Conservation (phyloP, 2,329 filamentous ascomycete species). For the Esteya vermicola region DNA sequence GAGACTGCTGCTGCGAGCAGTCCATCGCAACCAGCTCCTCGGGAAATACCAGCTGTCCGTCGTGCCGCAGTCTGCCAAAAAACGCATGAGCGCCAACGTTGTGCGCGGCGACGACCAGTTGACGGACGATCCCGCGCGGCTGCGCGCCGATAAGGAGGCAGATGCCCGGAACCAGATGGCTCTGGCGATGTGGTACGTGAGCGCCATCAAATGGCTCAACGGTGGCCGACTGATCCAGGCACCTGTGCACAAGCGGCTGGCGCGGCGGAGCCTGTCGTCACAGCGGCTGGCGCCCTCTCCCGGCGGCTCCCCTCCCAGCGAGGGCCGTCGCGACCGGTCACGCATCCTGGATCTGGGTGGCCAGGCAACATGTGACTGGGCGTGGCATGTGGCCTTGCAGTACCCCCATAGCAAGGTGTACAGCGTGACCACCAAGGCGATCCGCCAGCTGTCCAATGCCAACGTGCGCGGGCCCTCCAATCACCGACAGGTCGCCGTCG, state of each 20-base stretch:
- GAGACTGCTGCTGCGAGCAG: conserved; percentile 56
- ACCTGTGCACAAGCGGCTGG: conserved; percentile 48
- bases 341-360: conserved; percentile 79
- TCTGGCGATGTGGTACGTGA: conserved; percentile 46
- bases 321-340: conserved; percentile 34
- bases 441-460: conserved; percentile 55
- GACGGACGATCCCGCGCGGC: conserved; percentile 46
- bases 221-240: conserved; percentile 50
- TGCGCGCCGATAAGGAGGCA: conserved; percentile 60
- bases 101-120: conserved; percentile 55
- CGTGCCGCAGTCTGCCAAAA: conserved; percentile 54
- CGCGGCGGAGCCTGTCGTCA: conserved; percentile 38
- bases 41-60: conserved; percentile 72
- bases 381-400: conserved; percentile 79
- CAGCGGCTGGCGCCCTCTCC: too few species aligned
- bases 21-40: conserved; percentile 67
- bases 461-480: conserved; percentile 75
- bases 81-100: conserved; percentile 57
- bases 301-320: too few species aligned
- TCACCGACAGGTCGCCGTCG: conserved; percentile 69
- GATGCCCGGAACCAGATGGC: conserved; percentile 64
- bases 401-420: conserved; percentile 78
- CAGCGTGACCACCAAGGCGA: conserved; percentile 62
- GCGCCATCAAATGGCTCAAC: conserved; percentile 45
- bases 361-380: conserved; percentile 80